These are phyloP conservation scores for Fusarium sp. DNA, from an alignment of 2,329 filamentous ascomycete genomes.

Conservation along the genomic window DNA sequence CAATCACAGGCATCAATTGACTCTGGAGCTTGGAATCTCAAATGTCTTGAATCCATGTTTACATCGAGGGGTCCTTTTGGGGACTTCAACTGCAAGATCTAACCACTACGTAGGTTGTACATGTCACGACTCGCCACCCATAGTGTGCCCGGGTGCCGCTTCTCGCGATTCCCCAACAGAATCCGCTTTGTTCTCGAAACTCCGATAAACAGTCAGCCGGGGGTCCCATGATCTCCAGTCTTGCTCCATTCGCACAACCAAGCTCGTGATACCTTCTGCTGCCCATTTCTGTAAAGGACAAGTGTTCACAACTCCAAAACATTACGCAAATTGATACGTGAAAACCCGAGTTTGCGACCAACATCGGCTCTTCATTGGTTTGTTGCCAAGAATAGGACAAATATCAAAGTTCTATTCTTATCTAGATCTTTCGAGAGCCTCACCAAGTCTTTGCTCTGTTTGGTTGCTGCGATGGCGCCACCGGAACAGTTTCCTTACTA, in stretches of 20 bases:
- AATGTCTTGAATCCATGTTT: background rate
- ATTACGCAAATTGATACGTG: conserved; percentile 4
- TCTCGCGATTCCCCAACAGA: conserved; percentile 9
- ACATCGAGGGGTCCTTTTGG: background rate
- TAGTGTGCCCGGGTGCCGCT: background rate
- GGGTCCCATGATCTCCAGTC: conserved; percentile 36
- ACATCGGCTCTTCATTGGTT: background rate
- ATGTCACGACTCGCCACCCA: conserved; percentile 24
- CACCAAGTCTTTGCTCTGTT: background rate
- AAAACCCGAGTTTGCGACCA: background rate
- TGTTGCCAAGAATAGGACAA: background rate
- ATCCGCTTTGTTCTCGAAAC: conserved; percentile 34
- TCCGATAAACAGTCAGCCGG: background rate
- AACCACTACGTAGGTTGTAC: background rate
- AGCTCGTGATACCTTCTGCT: conserved; percentile 13
- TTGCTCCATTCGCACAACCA: conserved; percentile 13
- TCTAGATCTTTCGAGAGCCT: background rate
- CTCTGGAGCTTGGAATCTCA: background rate
- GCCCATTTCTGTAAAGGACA: conserved; percentile 21
- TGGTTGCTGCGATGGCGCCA: background rate
- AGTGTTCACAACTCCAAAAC: conserved; percentile 21
- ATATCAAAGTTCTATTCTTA: background rate
- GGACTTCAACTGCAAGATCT: background rate
- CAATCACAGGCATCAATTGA: conserved; percentile 30
- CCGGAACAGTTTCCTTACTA: background rate